Conservation (phyloP, 2,329 filamentous ascomycete genomes). For the Ophiobolus disseminans region DNA sequence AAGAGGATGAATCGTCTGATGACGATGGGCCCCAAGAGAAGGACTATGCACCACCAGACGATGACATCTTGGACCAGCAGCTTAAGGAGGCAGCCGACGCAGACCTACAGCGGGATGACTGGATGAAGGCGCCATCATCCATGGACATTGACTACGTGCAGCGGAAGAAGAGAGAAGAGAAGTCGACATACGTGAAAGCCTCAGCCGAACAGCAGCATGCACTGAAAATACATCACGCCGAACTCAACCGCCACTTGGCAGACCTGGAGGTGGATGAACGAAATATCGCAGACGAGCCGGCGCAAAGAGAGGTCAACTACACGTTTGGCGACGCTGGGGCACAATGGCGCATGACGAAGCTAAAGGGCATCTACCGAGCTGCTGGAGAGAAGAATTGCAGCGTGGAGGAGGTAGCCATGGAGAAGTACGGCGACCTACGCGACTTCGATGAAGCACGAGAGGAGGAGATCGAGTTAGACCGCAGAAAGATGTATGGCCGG, state of each 20-base stretch:
- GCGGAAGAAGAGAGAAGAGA: slow-evolving; percentile 59
- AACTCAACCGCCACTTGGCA: slow-evolving; percentile 77
- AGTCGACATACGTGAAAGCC: slow-evolving; percentile 54
- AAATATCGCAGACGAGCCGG: slow-evolving; percentile 53
- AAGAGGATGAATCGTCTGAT: slow-evolving; percentile 38
- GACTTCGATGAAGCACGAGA: slow-evolving; percentile 93
- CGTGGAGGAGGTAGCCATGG: slow-evolving; percentile 81
- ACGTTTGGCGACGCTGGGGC: slow-evolving; percentile 89
- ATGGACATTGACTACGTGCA: slow-evolving; percentile 85
- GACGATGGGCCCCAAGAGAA: slow-evolving; percentile 51
- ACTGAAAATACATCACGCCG: slow-evolving; percentile 77
- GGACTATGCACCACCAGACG: slow-evolving; percentile 52
- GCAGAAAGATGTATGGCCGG: slow-evolving; percentile 80
- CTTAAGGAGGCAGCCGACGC: slow-evolving; percentile 47
- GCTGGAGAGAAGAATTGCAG: slow-evolving; percentile 75
- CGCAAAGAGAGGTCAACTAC: slow-evolving; percentile 73
- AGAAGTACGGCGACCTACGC: slow-evolving; percentile 79
- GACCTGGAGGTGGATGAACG: slow-evolving; percentile 54
- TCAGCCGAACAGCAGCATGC: slow-evolving; percentile 66
- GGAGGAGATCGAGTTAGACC: slow-evolving; percentile 88
- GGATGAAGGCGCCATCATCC: slow-evolving; percentile 90
- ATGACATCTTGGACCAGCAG: slow-evolving; percentile 54
- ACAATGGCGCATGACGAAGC: slow-evolving; percentile 95
- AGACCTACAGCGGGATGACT: slow-evolving; percentile 75
- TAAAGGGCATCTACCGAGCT: slow-evolving; percentile 82